Base-by-base conservation (phyloP, 805 yeast species). In the Sugiyamaella lignohabitans region DNA sequence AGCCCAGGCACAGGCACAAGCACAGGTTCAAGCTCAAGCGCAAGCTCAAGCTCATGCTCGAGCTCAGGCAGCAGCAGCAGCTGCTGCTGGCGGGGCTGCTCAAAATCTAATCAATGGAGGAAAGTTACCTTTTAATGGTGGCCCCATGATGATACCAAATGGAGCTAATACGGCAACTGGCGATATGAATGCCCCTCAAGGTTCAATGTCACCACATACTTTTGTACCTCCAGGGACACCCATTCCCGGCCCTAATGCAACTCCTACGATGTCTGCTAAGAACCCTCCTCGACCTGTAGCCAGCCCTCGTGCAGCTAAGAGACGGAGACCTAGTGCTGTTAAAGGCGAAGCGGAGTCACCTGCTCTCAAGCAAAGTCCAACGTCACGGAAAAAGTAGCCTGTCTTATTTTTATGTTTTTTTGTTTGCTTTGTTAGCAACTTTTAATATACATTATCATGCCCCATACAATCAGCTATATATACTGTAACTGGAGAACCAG, bases 301-400 rank as follows among this genome's bases (percentile, higher is more conserved):
- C 5, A 38, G 47, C 23, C 46, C 46, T 5, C n/a, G 46, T 3
- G 20, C 34, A 14, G 36, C 40, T 4, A 43, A 35, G 14, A 40
- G 40, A 17, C 42, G 47, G 16, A 40, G 43, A 17, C 27, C 34
- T 3, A 36, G 29, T 16, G 39, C 21, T 3, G 46, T 35, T 4
- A 36, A n/a, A 14, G 27, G 3, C 19, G 49, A 30, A 16, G 29
- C 17, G 19, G 14, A 22, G 6, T 48, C 51, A 10, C 51, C 51
- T 6, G 19, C 40, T 5, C 18, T 45, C 19, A 48, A 48, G 39
- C 46, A 38, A 38, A 48, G 49, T 17, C 51, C 51, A 3, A 48
- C 18, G 16, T 20, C 46, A 29, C 48, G 38, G 19, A 48, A 48
- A 35, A 48, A 48, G 32, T 48, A 27, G 14, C 14, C 32, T n/a